phyloP scores from a whole-genome alignment of 2,329 filamentous ascomycete species.

The Aspergillus sp. region DNA sequence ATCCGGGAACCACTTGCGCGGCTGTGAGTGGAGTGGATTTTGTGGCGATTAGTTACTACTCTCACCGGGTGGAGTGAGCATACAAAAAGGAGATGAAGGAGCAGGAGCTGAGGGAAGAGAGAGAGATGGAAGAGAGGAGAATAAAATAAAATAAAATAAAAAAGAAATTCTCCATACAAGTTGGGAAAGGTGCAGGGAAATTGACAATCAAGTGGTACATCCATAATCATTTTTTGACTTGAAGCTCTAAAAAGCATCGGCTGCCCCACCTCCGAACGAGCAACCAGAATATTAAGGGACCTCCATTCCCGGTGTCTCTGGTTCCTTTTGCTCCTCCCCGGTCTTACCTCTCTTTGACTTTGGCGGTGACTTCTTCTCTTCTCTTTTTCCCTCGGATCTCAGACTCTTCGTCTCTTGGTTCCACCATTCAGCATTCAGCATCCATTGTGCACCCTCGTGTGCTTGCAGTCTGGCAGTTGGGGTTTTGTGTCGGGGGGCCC shows the following conservation, averaged over 20 bases:
- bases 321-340: constrained; percentile 5
- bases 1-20: not conserved
- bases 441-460: not conserved
- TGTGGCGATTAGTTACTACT: not conserved
- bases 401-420: not conserved
- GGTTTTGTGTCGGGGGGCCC: not conserved
- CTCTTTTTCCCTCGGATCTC: not conserved
- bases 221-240: not conserved
- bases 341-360: not conserved
- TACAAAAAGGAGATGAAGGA: not conserved
- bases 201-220: not conserved
- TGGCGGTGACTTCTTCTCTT: constrained; percentile 3
- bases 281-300: not conserved
- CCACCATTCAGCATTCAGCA: not conserved
- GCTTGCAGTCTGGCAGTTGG: constrained; percentile 3
- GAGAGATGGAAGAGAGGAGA: not conserved
- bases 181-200: not conserved
- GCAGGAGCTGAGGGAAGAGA: not conserved
- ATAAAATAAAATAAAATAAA: not conserved
- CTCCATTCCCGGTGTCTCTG: not conserved
- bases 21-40: not conserved
- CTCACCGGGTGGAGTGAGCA: not conserved
- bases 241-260: not conserved
- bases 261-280: constrained; percentile 8
- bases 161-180: not conserved